These are phyloP conservation scores for Paramecium sexaurelia DNA, from an alignment of 73 alveolate species.

Conservation along the genomic window DNA sequence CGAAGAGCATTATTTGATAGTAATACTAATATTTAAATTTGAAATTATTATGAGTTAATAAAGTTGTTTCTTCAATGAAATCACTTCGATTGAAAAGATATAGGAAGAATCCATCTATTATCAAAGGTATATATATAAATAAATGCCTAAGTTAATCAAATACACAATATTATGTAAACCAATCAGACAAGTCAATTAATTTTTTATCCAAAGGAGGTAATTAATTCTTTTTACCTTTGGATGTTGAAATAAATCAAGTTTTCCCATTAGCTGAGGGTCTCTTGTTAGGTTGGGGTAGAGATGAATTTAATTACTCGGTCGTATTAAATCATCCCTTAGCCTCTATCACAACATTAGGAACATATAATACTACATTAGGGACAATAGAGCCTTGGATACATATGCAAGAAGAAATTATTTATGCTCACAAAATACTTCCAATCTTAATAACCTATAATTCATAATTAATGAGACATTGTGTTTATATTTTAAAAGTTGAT, in stretches of 20 bases:
- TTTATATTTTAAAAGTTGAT: slow-evolving; percentile 30
- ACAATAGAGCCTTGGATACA: slow-evolving; percentile 42
- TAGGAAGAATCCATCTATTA: background rate
- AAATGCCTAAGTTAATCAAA: background rate
- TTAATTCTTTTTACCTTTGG: slow-evolving; percentile 34
- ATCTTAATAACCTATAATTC: slow-evolving; percentile 28
- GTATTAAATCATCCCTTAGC: slow-evolving; percentile 50
- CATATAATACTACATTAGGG: slow-evolving; percentile 6
- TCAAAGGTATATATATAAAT: background rate
- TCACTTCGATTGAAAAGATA: background rate
- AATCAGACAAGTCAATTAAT: background rate
- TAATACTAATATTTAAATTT: slow-evolving; percentile 23
- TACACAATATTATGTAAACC: background rate
- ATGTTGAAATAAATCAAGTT: background rate
- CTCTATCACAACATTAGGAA: slow-evolving; percentile 1
- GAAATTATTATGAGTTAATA: slow-evolving; percentile 28
- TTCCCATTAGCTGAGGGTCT: slow-evolving; percentile 41
- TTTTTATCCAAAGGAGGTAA: slow-evolving; percentile 48
- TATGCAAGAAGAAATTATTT: slow-evolving; percentile 33
- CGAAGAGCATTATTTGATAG: slow-evolving; percentile 51
- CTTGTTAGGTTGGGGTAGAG: slow-evolving; percentile 51
- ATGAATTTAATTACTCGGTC: slow-evolving; percentile 47
- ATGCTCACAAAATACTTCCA: slow-evolving; percentile 1
- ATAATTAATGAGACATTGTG: slow-evolving; percentile 49
- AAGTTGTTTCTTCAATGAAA: background rate